phyloP scores from a whole-genome alignment of 2,329 filamentous ascomycete genomes.

The Stagonosporopsis rhizophila region DNA sequence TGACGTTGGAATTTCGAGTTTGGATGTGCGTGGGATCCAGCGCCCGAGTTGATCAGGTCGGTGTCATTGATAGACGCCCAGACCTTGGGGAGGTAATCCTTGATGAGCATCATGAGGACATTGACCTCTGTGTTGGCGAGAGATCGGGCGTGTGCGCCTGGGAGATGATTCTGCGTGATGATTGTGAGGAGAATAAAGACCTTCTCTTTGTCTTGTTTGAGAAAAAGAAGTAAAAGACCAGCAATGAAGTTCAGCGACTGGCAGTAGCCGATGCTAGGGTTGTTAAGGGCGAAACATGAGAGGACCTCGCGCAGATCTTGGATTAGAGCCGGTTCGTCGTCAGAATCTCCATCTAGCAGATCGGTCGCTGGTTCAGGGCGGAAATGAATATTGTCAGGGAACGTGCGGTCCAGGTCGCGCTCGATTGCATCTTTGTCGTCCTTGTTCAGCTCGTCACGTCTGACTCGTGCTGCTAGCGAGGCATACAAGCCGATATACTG shows the following conservation, averaged over 20 bases:
- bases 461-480: conserved; percentile 70
- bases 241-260: conserved; percentile 96
- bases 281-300: conserved; percentile 88
- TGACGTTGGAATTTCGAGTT: conserved; percentile 60
- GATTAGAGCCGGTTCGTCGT: conserved; percentile 77
- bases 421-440: conserved; percentile 91
- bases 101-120: conserved; percentile 86
- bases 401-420: conserved; percentile 89
- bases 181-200: conserved; percentile 93
- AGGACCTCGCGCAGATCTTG: conserved; percentile 82
- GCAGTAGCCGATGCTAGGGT: conserved; percentile 91
- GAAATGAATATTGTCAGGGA: conserved; percentile 92
- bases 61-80: conserved; percentile 90
- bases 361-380: conserved; percentile 65
- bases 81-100: conserved; percentile 80
- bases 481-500: conserved; percentile 72
- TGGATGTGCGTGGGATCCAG: conserved; percentile 43
- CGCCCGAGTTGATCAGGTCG: conserved; percentile 55
- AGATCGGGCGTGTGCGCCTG: conserved; percentile 88
- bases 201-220: conserved; percentile 82
- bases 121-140: conserved; percentile 93
- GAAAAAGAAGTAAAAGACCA: conserved; percentile 85
- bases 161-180: conserved; percentile 85
- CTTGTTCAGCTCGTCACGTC: conserved; percentile 67
- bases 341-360: conserved; percentile 39